A percentile compares a stretch with the other conserved stretches of the same genome.
Evolutionary conservation across 2,329 filamentous ascomycete species (phyloP).

Genomic region (Akanthomyces lecanii): DNA sequence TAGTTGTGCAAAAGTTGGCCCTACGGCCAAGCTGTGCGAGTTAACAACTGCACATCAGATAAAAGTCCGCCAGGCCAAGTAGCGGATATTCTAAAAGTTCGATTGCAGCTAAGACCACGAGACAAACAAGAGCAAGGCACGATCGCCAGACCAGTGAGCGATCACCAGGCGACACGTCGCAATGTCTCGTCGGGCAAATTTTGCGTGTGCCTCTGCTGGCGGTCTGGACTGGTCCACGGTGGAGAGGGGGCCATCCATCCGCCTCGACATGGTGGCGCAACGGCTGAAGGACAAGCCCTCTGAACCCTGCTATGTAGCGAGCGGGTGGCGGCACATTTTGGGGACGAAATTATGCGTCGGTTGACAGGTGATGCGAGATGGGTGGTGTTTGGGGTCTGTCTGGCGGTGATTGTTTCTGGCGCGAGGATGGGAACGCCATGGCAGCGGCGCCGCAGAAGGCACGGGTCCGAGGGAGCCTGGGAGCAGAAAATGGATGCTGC

Average conservation of each 20-base stretch:
- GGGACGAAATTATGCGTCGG: not conserved
- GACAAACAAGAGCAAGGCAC: not conserved
- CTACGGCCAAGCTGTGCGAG: not conserved
- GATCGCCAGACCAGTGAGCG: not conserved
- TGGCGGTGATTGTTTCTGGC: too few species aligned
- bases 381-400: not conserved
- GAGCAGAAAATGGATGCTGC: too few species aligned
- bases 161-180: constrained; percentile 3
- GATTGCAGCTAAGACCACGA: not conserved
- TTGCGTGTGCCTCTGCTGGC: constrained; percentile 1
- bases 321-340: not conserved
- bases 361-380: not conserved
- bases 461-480: too few species aligned
- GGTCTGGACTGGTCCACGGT: constrained; percentile 17
- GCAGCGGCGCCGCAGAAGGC: not conserved
- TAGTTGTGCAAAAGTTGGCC: not conserved
- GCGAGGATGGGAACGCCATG: not conserved
- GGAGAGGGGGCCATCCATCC: constrained; percentile 2
- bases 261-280: constrained; percentile 8
- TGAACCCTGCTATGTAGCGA: not conserved
- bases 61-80: not conserved
- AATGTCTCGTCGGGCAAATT: constrained; percentile 3
- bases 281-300: constrained; percentile 9
- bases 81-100: not conserved
- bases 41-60: not conserved